phyloP scores from a whole-genome alignment of 106 monocot genomes.

The Cymbidium sinense region DNA sequence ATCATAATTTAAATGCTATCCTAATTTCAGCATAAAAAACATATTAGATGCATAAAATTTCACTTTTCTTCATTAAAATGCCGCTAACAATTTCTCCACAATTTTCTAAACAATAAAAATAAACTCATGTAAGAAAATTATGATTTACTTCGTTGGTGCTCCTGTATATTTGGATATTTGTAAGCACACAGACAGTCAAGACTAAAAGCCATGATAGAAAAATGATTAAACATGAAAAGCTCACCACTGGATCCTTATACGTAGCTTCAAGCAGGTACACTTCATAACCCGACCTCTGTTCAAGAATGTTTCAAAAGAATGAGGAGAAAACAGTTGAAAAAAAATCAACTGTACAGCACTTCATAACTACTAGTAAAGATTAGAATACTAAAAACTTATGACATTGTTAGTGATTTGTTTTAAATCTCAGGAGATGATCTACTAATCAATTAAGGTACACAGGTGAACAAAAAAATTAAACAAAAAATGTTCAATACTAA shows the following conservation, averaged over 20 bases:
- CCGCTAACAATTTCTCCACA: neutral
- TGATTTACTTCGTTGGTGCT: neutral
- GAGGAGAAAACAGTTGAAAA: slow-evolving; percentile 5
- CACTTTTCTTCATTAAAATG: neutral
- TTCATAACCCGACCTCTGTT: slow-evolving; percentile 92
- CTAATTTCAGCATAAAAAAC: neutral
- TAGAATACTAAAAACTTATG: neutral
- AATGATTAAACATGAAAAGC: slow-evolving; percentile 6
- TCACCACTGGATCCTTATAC: slow-evolving; percentile 90
- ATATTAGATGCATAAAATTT: neutral
- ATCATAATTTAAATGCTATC: neutral
- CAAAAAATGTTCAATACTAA: neutral
- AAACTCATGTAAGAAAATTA: neutral
- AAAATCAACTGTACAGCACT: neutral
- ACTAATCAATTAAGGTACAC: neutral
- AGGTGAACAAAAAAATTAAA: neutral
- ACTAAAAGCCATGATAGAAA: neutral
- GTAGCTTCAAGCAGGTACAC: slow-evolving; percentile 92
- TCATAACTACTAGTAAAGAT: neutral
- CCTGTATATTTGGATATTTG: neutral
- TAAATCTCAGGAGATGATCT: neutral
- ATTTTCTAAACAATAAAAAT: neutral
- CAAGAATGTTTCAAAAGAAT: slow-evolving; percentile 17
- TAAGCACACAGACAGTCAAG: neutral
- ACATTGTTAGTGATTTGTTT: neutral